phyloP scores from a whole-genome alignment of 176 grass and related monocot species.

The Paspalum notatum region DNA sequence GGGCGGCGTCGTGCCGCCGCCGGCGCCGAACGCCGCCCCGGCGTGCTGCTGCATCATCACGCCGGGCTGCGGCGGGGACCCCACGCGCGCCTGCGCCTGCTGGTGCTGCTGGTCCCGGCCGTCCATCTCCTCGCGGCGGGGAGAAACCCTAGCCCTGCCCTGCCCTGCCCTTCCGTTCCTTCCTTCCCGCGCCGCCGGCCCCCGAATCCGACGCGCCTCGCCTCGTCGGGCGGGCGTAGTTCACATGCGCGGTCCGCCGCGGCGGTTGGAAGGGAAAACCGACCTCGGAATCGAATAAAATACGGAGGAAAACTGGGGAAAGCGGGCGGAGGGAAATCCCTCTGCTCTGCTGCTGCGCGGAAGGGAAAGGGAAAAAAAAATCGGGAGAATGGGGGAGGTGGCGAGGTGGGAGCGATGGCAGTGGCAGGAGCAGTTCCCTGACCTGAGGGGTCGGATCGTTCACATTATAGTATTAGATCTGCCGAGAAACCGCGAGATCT shows the following conservation, averaged over 20 bases:
- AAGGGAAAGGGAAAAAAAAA: background rate
- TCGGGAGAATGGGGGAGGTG: background rate
- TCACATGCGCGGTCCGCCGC: conserved; percentile 37
- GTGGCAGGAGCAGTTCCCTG: background rate
- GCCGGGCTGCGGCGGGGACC: conserved; percentile 38
- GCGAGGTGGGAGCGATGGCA: conserved; percentile 11
- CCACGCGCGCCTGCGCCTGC: conserved; percentile 24
- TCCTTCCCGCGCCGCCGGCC: background rate
- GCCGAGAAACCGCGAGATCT: conserved; percentile 30
- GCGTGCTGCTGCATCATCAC: conserved; percentile 57
- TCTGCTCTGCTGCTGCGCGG: background rate
- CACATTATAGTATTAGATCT: no score
- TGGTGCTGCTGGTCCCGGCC: conserved; percentile 45
- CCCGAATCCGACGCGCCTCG: background rate
- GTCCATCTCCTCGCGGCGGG: conserved; percentile 42
- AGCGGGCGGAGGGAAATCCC: conserved; percentile 17
- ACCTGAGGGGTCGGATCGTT: conserved; percentile 27
- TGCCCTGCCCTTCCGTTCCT: background rate
- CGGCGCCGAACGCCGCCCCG: conserved; percentile 24
- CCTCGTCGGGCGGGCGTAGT: conserved; percentile 26
- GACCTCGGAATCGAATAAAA: conserved; percentile 52
- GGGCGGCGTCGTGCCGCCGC: background rate
- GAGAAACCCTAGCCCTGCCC: conserved; percentile 50
- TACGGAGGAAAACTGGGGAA: conserved; percentile 44
- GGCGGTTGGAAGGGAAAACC: conserved; percentile 48